Evolutionary conservation across 257 asterid species (phyloP), one percentile per base, ranked within the genome.

Genomic region (Solanum virginianum): DNA sequence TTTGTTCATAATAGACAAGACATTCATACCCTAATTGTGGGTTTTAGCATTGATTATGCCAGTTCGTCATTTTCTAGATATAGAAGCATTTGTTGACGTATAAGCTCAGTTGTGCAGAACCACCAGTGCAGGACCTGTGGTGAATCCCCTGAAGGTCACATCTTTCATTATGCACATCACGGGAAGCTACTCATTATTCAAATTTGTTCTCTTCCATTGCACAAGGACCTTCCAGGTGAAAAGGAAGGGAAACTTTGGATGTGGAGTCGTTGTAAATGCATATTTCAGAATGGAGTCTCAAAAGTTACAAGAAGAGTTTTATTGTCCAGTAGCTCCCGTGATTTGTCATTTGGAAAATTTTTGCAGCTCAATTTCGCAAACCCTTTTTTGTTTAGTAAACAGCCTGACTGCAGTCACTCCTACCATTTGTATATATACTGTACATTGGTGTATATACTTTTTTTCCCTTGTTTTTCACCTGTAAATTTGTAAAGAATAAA

Each of bases 251-350:
- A 93, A 94, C 94, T 96, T 86, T 96, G 99, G 99, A 96, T 96
- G 98, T 96, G 99, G 99, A 96, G 98, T 86, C 94, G 97, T 11
- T 95, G 98, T 74, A 90, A 90, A 86, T 93, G 97, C 89, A 94
- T 90, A 88, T 82, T 86, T 84, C 86, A 55, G 49, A 88, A 88
- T 60, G 94, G 91, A 80, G 86, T 85, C 89, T 89, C 92, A 51
- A 90, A 90, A 87, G 87, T 92, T 59, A 93, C 99, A 14, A 96
- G 92, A 87, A 89, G 97, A 90, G 96, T 96, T 82, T 75, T 96
- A 88, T 80, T 96, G 82, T 96, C 99, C 70, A 86, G 87, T 77
- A 93, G 90, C 20, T 97, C 99, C 10, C 92, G 96, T 74, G 95
- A 96, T 53, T 89, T 96, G 54, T 96, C 99, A 10, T 94, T 96